Evolutionary conservation across 176 grass and related monocot genomes (phyloP), one percentile per base, ranked within the genome.

Genomic region (Triticum timopheevii): DNA sequence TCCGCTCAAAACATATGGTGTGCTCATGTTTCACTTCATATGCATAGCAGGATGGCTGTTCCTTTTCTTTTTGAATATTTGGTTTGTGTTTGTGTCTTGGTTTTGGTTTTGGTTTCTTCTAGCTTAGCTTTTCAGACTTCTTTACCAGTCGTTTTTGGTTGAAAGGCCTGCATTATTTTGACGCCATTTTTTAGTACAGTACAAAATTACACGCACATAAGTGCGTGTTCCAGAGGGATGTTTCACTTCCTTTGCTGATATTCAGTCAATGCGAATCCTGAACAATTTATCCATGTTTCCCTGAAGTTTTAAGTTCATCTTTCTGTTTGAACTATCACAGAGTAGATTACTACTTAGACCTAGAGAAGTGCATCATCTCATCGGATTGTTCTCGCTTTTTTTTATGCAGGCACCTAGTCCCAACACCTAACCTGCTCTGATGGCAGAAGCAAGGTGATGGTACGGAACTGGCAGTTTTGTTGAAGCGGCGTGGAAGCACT

Each of bases 361-460:
- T 77, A 17, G 56, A 63, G 61, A 52, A 85, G 52, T 42, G 11
- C 13, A 34, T 1, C 30, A 13, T 52, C 22, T 77, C 39, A 65
- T 15, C 59, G 52, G 38, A 81, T 25, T 35, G 27, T 40, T 81
- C 23, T 79, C 56, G 15, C 44, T 33, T 85, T 49, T 8, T 73
- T 64, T 80, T 17, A 20, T 86, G 82, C 73, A 97, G 95, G 93
- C 17, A 93, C 92, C 0, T 89, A 95, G 12, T 80, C 89, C 95
- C 84, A 88, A 97, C 75, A 93, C 94, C 70, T 87, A 93, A n/a
- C 42, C 94, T 85, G 94, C 88, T 61, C 86, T 92, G 61, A 86
- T 94, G 31, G 90, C 90, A 87, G 90, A 94, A 82, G 92, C 90
- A 65, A 80, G 92, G 88, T 22, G 61, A 63, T 39, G 75, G 67